Base-by-base conservation (phyloP, 2,329 filamentous ascomycete species). In the Trichoderma sp. region DNA sequence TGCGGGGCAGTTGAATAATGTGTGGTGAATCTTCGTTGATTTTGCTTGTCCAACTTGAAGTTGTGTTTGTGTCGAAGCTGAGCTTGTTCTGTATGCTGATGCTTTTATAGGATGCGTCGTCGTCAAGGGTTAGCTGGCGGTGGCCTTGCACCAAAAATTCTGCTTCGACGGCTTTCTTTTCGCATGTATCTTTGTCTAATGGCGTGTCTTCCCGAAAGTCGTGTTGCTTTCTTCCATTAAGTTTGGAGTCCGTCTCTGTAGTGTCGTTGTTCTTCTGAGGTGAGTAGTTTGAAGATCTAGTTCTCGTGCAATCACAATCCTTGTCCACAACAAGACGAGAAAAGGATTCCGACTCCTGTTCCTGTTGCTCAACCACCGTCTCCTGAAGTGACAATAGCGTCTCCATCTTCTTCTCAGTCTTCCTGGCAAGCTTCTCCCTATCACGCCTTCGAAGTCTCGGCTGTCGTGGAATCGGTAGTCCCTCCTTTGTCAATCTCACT, bases 391-490 rank as follows among this genome's bases (percentile, higher is more conserved):
- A 24, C 66, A 26, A 32, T 11, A 28, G n/a, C 26, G 21, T 56
- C 24, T n/a, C 34, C 32, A 21, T 57, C 43, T 7, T 61, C 28
- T n/a, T 34, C 21, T 51, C 39, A 34, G 21, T 1, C 28, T 15
- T 28, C 36, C 21, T 56, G 4, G 2, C 12, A 32, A 32, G 14
- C 8, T 28, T 70, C 30, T 9, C 58, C 39, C 6, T 56, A 15
- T 60, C 53, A 32, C 30, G 7, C n/a, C 18, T 18, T 11, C 47
- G 34, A 34, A 66, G 26, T 24, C 58, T 64, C n/a, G 61, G 61
- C 34, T 71, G 60, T n/a, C 61, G 39, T 34, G 70, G 70, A 18
- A 69, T 69, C 39, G 70, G 70, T 32, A 72, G 15, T 7, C 65
- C 65, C 5, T 62, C 43, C 4, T 72, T 24, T 14, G 70, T 72